A percentile compares a stretch with the other conserved stretches of the same genome.
phyloP scores from a whole-genome alignment of 768 basidiomycete species.

The Kockovaella imperatae region DNA sequence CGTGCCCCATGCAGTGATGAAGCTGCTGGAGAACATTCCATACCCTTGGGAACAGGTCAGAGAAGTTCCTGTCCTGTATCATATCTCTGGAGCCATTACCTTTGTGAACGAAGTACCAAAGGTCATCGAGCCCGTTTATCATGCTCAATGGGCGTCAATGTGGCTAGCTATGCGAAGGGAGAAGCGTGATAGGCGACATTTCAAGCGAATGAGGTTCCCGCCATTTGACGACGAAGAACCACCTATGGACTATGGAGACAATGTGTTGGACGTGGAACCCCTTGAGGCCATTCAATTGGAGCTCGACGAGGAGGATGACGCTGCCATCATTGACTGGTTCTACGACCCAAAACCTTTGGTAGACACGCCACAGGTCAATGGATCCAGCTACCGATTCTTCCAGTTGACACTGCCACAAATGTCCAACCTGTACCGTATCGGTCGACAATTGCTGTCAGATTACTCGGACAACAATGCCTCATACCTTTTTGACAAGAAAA shows the following conservation, averaged over 20 bases:
- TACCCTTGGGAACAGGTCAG: conserved; percentile 99
- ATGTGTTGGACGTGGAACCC: conserved; percentile 94
- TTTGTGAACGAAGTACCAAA: conserved; percentile 98
- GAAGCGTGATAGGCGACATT: conserved; percentile 95
- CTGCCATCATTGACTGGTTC: conserved; percentile 92
- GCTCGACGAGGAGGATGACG: conserved; percentile 82
- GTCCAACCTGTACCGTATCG: conserved; percentile 93
- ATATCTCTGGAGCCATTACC: conserved; percentile 98
- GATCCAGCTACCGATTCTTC: conserved; percentile 88
- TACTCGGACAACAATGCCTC: conserved; percentile 81
- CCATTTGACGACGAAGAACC: conserved; percentile 99
- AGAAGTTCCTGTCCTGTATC: conserved; percentile 96
- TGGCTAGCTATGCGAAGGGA: conserved; percentile 99
- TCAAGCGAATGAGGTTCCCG: conserved; percentile 99
- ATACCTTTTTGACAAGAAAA: conserved; percentile 94
- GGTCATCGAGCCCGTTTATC: conserved; percentile 94
- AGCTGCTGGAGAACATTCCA: conserved; percentile 96
- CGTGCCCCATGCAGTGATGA: conserved; percentile 98
- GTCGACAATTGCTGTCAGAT: conserved; percentile 86
- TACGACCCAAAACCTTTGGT: conserved; percentile 92
- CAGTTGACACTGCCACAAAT: conserved; percentile 85
- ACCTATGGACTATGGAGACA: conserved; percentile 97
- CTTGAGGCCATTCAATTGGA: conserved; percentile 96
- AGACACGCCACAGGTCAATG: conserved; percentile 85
- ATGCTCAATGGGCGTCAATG: conserved; percentile 99